These are phyloP conservation scores for Globisporangium cederbergense DNA, from an alignment of 352 stramenopile species.

Conservation along the genomic window DNA sequence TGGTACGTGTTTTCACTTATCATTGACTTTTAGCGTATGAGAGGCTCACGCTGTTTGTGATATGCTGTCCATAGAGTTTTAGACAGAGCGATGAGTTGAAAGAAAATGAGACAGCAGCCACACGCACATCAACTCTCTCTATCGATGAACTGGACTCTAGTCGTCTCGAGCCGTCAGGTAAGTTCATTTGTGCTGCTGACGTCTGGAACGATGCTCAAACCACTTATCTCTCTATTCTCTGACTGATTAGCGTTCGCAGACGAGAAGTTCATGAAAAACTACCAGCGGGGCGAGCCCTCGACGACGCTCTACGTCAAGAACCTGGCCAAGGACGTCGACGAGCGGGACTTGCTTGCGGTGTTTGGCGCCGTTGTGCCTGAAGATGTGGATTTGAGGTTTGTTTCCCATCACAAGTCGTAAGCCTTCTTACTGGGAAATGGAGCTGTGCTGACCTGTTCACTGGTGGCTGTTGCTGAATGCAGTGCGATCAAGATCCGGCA, in stretches of 20 bases:
- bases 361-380: constrained; percentile 44
- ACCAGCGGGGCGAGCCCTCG: constrained; percentile 48
- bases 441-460: neutral
- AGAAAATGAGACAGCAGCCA: neutral
- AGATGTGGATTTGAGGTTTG: constrained; percentile 6
- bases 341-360: constrained; percentile 40
- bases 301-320: constrained; percentile 82
- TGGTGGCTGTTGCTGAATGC: neutral
- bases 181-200: neutral
- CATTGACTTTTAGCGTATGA: neutral
- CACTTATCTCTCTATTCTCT: neutral
- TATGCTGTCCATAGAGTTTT: neutral
- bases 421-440: neutral
- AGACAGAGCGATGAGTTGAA: neutral
- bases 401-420: neutral
- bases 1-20: constrained; percentile 25
- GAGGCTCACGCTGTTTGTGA: neutral
- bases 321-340: constrained; percentile 47
- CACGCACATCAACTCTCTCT: neutral
- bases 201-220: neutral
- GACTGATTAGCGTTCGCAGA: constrained; percentile 21
- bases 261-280: constrained; percentile 74
- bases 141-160: constrained; percentile 7
- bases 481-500: constrained; percentile 57
- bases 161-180: constrained; percentile 13